Evolutionary conservation across 371 early-diverging fungal species (phyloP).

Genomic region (Vairimorpha necatrix): DNA sequence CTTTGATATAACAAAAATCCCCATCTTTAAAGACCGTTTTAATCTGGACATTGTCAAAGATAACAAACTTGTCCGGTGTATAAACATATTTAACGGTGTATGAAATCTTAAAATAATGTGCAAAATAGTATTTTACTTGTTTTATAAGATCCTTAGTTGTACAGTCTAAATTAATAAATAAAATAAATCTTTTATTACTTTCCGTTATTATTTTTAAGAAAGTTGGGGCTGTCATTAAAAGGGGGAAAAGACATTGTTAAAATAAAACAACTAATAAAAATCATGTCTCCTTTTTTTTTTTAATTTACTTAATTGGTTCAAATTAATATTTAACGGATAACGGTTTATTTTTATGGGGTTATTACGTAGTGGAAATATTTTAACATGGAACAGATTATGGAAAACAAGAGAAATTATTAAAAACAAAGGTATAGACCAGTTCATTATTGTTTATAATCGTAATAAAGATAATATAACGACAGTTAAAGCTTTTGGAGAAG

Average conservation of each 20-base stretch:
- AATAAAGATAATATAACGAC: neutral
- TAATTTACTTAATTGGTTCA: too few species aligned
- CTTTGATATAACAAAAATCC: conserved; percentile 2
- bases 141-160: neutral
- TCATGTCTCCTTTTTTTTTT: too few species aligned
- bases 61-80: neutral
- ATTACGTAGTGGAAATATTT: conserved; percentile 35
- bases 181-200: neutral
- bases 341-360: conserved; percentile 43
- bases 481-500: conserved; percentile 54
- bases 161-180: neutral
- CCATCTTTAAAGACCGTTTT: neutral
- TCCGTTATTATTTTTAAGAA: neutral
- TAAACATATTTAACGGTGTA: neutral
- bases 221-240: neutral
- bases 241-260: too few species aligned
- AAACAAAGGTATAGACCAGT: conserved; percentile 51
- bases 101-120: neutral
- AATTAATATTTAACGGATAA: too few species aligned
- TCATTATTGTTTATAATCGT: conserved; percentile 43
- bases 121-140: neutral
- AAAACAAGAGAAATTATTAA: conserved; percentile 37
- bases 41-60: neutral
- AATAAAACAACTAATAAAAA: too few species aligned
- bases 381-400: conserved; percentile 43